Conservation (phyloP, 2,329 filamentous ascomycete species). For the Apiospora marii region DNA sequence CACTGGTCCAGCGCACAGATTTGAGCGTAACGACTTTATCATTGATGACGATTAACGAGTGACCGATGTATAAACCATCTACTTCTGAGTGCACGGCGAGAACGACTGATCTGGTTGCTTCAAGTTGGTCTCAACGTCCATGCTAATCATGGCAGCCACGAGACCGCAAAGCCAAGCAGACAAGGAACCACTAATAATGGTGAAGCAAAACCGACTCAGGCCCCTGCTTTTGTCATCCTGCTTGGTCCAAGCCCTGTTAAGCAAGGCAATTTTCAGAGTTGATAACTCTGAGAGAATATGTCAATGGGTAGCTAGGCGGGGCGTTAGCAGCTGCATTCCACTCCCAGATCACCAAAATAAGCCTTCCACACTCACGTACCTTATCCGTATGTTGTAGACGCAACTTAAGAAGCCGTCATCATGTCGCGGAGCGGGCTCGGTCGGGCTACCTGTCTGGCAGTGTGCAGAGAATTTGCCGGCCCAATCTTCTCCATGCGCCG, state of each 20-base stretch:
- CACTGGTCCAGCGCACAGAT: not conserved
- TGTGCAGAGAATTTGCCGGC: constrained; percentile 53
- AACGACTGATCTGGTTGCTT: constrained; percentile 18
- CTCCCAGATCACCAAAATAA: not conserved
- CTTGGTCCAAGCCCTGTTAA: constrained; percentile 2
- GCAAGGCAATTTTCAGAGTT: constrained; percentile 1
- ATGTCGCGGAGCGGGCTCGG: constrained; percentile 74
- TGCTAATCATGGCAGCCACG: constrained; percentile 8
- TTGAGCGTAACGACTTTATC: constrained; percentile 5
- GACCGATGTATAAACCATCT: constrained; percentile 22
- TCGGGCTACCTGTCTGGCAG: constrained; percentile 60
- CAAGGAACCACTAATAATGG: constrained; percentile 17
- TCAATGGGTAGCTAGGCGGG: not conserved
- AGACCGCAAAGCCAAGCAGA: constrained; percentile 10
- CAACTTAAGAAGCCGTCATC: constrained; percentile 57
- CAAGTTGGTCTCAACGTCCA: constrained; percentile 12
- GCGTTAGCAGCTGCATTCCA: not conserved
- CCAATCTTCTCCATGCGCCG: constrained; percentile 56
- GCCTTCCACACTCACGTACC: not conserved
- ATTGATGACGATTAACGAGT: constrained; percentile 20
- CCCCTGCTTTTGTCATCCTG: constrained; percentile 13
- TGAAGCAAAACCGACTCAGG: constrained; percentile 6
- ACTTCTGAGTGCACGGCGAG: constrained; percentile 5
- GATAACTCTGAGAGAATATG: constrained; percentile 7
- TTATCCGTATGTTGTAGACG: constrained; percentile 6